Conservation (phyloP, 768 basidiomycete genomes). For the Lepiota brunneoincarnata region DNA sequence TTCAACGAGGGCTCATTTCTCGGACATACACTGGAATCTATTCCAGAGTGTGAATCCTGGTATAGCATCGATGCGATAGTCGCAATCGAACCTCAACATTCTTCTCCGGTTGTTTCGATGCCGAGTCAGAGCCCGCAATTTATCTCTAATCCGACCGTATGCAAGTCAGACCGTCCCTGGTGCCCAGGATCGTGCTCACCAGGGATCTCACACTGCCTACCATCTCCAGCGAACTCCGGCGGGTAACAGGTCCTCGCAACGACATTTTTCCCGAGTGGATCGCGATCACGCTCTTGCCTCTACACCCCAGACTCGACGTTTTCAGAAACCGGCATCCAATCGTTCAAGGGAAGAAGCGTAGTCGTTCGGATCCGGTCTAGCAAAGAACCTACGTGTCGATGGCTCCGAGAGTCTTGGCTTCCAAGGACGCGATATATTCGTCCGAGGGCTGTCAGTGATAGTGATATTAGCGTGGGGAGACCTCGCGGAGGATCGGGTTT, state of each 20-base stretch:
- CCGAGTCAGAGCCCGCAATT: not conserved
- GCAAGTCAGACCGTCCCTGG: too few relatives aligned
- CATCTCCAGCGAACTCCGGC: conserved; percentile 23
- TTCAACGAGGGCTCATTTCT: conserved; percentile 17
- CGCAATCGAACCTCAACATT: not conserved
- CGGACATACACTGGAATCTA: conserved; percentile 13
- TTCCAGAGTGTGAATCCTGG: conserved; percentile 21
- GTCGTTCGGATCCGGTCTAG: too few relatives aligned
- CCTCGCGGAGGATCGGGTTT: too few relatives aligned
- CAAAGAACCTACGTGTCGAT: too few relatives aligned
- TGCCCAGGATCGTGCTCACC: conserved; percentile 1
- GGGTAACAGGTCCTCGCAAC: not conserved
- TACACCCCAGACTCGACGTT: too few relatives aligned
- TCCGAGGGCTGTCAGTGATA: too few relatives aligned
- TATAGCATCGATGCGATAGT: conserved; percentile 13
- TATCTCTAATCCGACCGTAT: too few relatives aligned
- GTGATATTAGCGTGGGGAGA: too few relatives aligned
- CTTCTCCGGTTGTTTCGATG: not conserved
- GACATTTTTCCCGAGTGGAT: not conserved
- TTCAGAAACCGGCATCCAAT: too few relatives aligned
- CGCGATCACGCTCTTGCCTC: not conserved
- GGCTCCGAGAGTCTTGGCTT: too few relatives aligned
- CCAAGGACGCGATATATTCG: too few relatives aligned
- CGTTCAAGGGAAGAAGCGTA: too few relatives aligned
- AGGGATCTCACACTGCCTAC: conserved; percentile 18